Percentiles rank a stretch among this genome's conserved stretches.
These are phyloP conservation scores for Cryptococcus sp. DNA, from an alignment of 1,284 basidiomycete species.

Conservation along the genomic window DNA sequence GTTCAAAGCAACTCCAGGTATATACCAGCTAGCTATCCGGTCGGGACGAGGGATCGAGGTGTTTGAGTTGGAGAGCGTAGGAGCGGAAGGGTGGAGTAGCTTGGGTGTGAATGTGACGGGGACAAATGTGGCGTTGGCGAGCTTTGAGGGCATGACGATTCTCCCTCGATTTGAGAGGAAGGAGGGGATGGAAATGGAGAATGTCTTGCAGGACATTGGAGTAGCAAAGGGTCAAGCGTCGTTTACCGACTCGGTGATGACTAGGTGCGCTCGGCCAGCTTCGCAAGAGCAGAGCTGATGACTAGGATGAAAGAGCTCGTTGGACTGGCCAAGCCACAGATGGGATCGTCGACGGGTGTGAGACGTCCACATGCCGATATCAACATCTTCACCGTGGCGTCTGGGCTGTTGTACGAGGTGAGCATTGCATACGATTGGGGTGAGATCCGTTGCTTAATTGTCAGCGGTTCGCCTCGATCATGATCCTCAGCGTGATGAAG, in stretches of 20 bases:
- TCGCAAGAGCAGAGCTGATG: conserved; percentile 1
- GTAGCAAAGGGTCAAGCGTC: conserved; percentile 7
- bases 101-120: conserved; percentile 60
- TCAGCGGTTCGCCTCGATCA: conserved; percentile 93
- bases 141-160: conserved; percentile 80
- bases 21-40: conserved; percentile 75
- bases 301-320: conserved; percentile 35
- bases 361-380: conserved; percentile 63
- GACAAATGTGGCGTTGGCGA: conserved; percentile 66
- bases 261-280: conserved; percentile 19
- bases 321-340: conserved; percentile 19
- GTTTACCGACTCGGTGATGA: conserved; percentile 16
- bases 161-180: conserved; percentile 71
- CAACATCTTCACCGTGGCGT: conserved; percentile 98
- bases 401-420: conserved; percentile 91
- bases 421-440: conserved; percentile 4
- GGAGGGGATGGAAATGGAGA: conserved; percentile 70
- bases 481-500: conserved; percentile 90
- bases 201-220: conserved; percentile 61
- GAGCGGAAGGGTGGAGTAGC: conserved; percentile 76
- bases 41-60: conserved; percentile 74
- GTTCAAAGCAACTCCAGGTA: conserved; percentile 86
- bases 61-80: conserved; percentile 74
- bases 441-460: not conserved
- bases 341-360: conserved; percentile 18